These are phyloP conservation scores for Manihot esculenta DNA, from an alignment of 441 rosid species.

Conservation along the genomic window DNA sequence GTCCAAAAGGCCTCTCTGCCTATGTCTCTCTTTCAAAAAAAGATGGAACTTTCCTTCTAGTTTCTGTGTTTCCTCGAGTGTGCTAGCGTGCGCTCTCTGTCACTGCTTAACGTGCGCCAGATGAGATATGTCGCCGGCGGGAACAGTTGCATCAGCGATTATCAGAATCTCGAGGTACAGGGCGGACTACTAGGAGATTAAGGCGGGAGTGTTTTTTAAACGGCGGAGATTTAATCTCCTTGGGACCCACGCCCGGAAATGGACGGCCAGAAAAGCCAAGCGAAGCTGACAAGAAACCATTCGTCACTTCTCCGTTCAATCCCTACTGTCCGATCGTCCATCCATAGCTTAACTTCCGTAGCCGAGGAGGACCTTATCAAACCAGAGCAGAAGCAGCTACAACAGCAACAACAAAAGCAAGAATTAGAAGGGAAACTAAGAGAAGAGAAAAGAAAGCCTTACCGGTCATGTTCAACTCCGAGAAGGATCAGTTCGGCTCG, in stretches of 20 bases:
- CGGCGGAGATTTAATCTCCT: slow-evolving; percentile 25
- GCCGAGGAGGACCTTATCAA: slow-evolving; percentile 46
- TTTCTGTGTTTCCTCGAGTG: slow-evolving; percentile 13
- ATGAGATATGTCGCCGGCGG: slow-evolving; percentile 47
- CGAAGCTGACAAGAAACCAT: slow-evolving; percentile 68
- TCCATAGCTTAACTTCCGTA: slow-evolving; percentile 72
- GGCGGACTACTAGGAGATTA: slow-evolving; percentile 25
- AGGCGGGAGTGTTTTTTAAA: slow-evolving; percentile 6
- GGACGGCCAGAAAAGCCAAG: slow-evolving; percentile 64
- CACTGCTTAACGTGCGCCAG: slow-evolving; percentile 34
- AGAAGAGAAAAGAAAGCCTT: slow-evolving; percentile 40
- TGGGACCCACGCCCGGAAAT: slow-evolving; percentile 28
- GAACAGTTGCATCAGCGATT: slow-evolving; percentile 27
- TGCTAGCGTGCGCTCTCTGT: slow-evolving; percentile 34
- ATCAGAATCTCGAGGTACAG: slow-evolving; percentile 53
- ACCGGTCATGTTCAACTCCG: slow-evolving; percentile 41
- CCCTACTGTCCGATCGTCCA: slow-evolving; percentile 78
- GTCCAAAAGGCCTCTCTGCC: slow-evolving; percentile 28
- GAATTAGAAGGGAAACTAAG: slow-evolving; percentile 32
- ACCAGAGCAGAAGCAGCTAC: slow-evolving; percentile 18
- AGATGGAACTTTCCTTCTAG: background rate
- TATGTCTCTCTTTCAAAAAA: slow-evolving; percentile 1
- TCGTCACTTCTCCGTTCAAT: slow-evolving; percentile 85
- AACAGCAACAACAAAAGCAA: slow-evolving; percentile 17
- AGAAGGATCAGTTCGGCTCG: slow-evolving; percentile 41